Evolutionary conservation across 202 grass and related monocot species (phyloP), one percentile per base, ranked within the genome.

Genomic region (Setaria viridis): DNA sequence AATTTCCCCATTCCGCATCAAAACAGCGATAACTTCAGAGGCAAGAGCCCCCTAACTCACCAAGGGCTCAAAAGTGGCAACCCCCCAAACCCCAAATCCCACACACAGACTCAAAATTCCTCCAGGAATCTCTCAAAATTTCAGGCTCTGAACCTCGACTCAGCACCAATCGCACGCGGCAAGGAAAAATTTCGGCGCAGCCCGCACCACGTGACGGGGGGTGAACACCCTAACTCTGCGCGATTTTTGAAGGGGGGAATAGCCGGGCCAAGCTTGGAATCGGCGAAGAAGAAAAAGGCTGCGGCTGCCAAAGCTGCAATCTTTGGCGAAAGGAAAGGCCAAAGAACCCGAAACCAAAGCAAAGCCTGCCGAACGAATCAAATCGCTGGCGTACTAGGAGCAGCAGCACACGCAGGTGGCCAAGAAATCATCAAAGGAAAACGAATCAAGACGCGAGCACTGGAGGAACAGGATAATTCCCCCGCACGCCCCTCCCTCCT

Each of bases 221-320:
- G 10, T 33, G 79, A 48, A 83, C 76, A 83, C 54, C 69, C 75
- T 53, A 15, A 81, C 71, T 51, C 25, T 6, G 66, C 45, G 25
- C 58, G 71, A 77, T 87, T 85, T 77, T 90, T 89, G 9, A 77
- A 83, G 81, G 83, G 86, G 76, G 68, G 2, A 65, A 69, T 65
- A 48, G 60, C 30, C 39, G 8, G 73, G 39, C 33, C 67, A 88
- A 88, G 74, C 74, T 80, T 62, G 85, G 88, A 90, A 92, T 85
- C 84, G 37, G 64, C 90, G 77, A 34, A 29, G 49, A 53, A 75
- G 16, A 75, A 76, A 55, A 46, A 46, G 73, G 53, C 73, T 76
- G 82, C 78, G 79, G 69, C 88, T 67, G 72, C 80, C 80, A 91
- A 90, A 85, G 91, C 90, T 89, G 94, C 92, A 71, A 92, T 84